phyloP scores from a whole-genome alignment of 805 yeast species.

The Candida pseudofarinosa region DNA sequence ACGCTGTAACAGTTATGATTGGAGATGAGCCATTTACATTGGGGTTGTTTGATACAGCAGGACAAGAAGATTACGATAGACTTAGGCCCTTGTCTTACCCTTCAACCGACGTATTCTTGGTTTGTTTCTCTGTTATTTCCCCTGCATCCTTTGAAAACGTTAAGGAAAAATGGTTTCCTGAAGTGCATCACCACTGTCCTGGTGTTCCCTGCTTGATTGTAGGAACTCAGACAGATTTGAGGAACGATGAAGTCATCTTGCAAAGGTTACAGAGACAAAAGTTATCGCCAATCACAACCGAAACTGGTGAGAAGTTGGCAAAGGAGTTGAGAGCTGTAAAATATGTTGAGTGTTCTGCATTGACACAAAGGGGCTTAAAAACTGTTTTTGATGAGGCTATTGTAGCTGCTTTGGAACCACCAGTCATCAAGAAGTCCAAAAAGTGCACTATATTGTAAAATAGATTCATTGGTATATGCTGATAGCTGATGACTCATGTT shows the following conservation, averaged over 20 bases:
- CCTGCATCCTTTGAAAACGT: constrained; percentile 98
- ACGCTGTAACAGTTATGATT: constrained; percentile 91
- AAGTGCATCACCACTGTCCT: constrained; percentile 94
- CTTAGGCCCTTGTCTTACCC: constrained; percentile 95
- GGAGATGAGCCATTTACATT: constrained; percentile 98
- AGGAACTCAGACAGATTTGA: constrained; percentile 93
- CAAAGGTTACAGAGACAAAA: constrained; percentile 90
- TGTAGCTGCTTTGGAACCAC: constrained; percentile 97
- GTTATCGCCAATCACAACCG: constrained; percentile 77
- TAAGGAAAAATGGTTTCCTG: constrained; percentile 98
- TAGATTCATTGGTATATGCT: background rate
- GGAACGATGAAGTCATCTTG: constrained; percentile 87
- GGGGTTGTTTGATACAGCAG: constrained; percentile 98
- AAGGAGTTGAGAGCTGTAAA: constrained; percentile 93
- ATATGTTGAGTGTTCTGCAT: constrained; percentile 96
- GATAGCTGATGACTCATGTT: background rate
- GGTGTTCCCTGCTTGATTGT: constrained; percentile 96
- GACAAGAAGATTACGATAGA: constrained; percentile 98
- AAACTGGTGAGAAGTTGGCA: constrained; percentile 89
- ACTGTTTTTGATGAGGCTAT: constrained; percentile 98
- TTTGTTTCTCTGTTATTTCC: constrained; percentile 93
- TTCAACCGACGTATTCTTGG: constrained; percentile 92
- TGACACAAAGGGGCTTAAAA: constrained; percentile 94
- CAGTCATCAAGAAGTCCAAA: constrained; percentile 74
- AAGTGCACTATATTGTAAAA: constrained; percentile 78